phyloP scores from a whole-genome alignment of 192 early-diverging fungal species.

The Podila verticillata region DNA sequence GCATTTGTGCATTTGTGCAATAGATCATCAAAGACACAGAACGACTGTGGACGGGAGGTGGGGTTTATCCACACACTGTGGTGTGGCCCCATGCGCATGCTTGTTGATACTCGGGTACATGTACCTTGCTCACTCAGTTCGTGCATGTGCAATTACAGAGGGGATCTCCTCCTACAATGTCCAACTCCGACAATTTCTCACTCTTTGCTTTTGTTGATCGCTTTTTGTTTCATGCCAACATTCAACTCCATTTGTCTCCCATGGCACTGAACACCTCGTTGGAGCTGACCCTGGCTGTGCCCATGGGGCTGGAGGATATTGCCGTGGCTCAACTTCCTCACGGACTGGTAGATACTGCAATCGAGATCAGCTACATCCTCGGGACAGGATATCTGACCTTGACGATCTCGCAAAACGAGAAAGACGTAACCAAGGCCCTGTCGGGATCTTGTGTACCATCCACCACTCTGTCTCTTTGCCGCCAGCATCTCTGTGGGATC shows the following conservation, averaged over 20 bases:
- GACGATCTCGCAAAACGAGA: neutral
- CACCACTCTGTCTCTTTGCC: slow-evolving; percentile 31
- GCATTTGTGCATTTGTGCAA: no score
- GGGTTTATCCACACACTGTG: no score
- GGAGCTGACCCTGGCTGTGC: slow-evolving; percentile 30
- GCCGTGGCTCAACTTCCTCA: slow-evolving; percentile 14
- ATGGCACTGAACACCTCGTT: neutral
- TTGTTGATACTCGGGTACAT: no score
- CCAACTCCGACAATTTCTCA: no score
- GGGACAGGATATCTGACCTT: slow-evolving; percentile 27
- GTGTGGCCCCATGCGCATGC: no score
- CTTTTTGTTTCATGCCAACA: neutral
- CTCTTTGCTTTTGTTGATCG: neutral
- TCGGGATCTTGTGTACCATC: slow-evolving; percentile 20
- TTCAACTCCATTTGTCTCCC: neutral
- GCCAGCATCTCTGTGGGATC: slow-evolving; percentile 25
- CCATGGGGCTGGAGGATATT: slow-evolving; percentile 33
- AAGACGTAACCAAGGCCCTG: neutral
- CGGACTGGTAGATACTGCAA: slow-evolving; percentile 6
- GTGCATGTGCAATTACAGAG: slow-evolving; percentile 4
- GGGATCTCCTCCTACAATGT: neutral
- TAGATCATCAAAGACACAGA: no score
- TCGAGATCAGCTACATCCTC: slow-evolving; percentile 15
- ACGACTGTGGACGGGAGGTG: no score
- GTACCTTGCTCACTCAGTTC: neutral